phyloP scores from a whole-genome alignment of 129 eudicot genomes.

The Erigeron canadensis region DNA sequence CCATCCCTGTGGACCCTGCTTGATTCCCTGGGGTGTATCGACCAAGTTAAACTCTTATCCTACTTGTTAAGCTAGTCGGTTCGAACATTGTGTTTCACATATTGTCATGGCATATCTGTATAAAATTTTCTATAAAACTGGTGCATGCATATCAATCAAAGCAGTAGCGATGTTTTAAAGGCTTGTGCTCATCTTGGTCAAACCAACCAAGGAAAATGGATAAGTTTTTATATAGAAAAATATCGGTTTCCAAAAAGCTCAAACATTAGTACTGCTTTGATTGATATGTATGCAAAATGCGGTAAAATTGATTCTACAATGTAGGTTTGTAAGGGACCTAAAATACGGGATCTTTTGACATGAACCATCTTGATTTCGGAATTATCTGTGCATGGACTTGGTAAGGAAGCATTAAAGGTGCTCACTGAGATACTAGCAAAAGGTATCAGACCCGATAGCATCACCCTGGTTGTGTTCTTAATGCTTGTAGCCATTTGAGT shows the following conservation, averaged over 20 bases:
- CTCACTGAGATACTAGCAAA: slow-evolving; percentile 38
- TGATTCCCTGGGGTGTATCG: too few species aligned
- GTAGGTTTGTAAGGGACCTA: slow-evolving; percentile 32
- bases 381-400: slow-evolving; percentile 47
- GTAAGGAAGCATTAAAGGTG: slow-evolving; percentile 42
- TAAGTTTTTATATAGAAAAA: slow-evolving; percentile 41
- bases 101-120: too few species aligned
- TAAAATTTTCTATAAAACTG: too few species aligned
- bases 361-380: slow-evolving; percentile 52
- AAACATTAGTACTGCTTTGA: slow-evolving; percentile 37
- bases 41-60: too few species aligned
- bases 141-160: too few species aligned
- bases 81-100: too few species aligned
- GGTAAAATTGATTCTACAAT: slow-evolving; percentile 40
- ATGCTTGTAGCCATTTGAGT: slow-evolving; percentile 53
- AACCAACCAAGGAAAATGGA: slow-evolving; percentile 47
- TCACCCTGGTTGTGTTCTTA: slow-evolving; percentile 45
- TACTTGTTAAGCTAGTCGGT: too few species aligned
- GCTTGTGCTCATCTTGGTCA: slow-evolving; percentile 53
- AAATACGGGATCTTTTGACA: slow-evolving; percentile 34
- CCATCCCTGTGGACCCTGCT: too few species aligned
- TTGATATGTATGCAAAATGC: slow-evolving; percentile 55
- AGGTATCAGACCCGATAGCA: slow-evolving; percentile 44
- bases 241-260: slow-evolving; percentile 26
- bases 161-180: too few species aligned